Evolutionary conservation across 768 basidiomycete genomes (phyloP), one percentile per base, ranked within the genome.

Genomic region (Cystobasidium ongulense): DNA sequence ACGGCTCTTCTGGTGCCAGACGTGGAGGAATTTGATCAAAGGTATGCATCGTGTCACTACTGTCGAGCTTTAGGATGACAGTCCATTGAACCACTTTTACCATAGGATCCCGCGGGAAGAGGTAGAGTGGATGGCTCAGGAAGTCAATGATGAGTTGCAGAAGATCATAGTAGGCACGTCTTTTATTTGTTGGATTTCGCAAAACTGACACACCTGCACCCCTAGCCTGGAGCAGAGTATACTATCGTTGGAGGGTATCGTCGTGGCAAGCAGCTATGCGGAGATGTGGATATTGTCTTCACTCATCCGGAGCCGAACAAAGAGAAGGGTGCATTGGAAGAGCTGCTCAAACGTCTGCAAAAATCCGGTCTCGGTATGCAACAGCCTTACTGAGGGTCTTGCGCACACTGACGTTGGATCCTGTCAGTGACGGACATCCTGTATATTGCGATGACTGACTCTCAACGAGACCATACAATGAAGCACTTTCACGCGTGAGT

Each of bases 221-320:
- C 18, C 29, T 25, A 67, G 68, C 65, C 73, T 21, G 75, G 67
- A 8, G 33, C 5, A 5, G 46, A 59, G 13, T 35, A 74, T 39
- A 50, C 35, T 15, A 29, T 76, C 50, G 50, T 53, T 11, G 25
- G 7, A 70, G 92, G 92, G 4, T 91, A 93, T 81, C 87, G 94
- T 33, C 83, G 93, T 70, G 93, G 93, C 0, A 95, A 95, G 80
- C 78, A 82, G 1, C 81, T 87, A 74, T 90, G 89, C 78, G 90
- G 89, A 77, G 93, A 96, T 79, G 87, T 92, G 35, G 93, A 97
- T 78, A 89, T 97, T 71, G 86, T 96, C 0, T 89, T 95, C 79
- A 89, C 88, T 39, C 90, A 93, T 78, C 83, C 86, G 0, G 84
- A 82, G 78, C 33, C 81, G 80, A 79, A 76, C 10, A 83, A 85